Conservation (phyloP, 352 stramenopile species). For the Pythium guiyangense region DNA sequence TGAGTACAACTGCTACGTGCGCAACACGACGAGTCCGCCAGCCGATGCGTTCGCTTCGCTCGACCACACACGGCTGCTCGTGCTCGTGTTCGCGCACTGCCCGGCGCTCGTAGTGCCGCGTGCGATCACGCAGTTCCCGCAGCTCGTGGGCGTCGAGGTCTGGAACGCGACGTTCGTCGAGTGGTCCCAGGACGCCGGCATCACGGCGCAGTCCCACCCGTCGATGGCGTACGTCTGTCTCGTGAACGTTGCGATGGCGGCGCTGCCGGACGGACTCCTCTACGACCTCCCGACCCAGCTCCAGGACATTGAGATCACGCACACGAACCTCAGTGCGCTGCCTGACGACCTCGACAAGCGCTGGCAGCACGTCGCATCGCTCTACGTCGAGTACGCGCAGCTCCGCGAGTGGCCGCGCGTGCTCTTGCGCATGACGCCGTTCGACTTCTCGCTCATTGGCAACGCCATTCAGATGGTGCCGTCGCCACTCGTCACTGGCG, state of each 20-base stretch:
- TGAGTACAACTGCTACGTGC: conserved; percentile 11
- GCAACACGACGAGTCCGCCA: not conserved
- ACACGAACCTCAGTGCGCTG: conserved; percentile 15
- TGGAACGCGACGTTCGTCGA: conserved; percentile 16
- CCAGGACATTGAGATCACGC: conserved; percentile 19
- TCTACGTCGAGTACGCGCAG: conserved; percentile 21
- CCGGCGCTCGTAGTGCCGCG: conserved; percentile 11
- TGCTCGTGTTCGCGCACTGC: conserved; percentile 21
- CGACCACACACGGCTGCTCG: conserved; percentile 11
- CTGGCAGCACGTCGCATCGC: conserved; percentile 10
- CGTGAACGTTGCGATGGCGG: conserved; percentile 13
- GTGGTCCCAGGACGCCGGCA: conserved; percentile 11
- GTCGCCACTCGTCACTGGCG: not conserved
- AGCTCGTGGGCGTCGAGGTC: conserved; percentile 21
- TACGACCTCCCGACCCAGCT: conserved; percentile 13
- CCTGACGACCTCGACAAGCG: conserved; percentile 15
- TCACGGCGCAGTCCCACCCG: conserved; percentile 6
- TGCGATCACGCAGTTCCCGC: conserved; percentile 13
- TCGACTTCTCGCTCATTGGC: conserved; percentile 19
- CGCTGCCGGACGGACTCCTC: conserved; percentile 9
- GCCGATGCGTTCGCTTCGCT: conserved; percentile 8
- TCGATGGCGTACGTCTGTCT: conserved; percentile 18
- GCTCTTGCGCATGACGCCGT: conserved; percentile 8
- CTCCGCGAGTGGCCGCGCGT: conserved; percentile 5
- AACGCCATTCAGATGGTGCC: conserved; percentile 11